A percentile compares a stretch with the other conserved stretches of the same genome.
Evolutionary conservation across 345 rosid species (phyloP).

Genomic region (Melastoma malabathricum): DNA sequence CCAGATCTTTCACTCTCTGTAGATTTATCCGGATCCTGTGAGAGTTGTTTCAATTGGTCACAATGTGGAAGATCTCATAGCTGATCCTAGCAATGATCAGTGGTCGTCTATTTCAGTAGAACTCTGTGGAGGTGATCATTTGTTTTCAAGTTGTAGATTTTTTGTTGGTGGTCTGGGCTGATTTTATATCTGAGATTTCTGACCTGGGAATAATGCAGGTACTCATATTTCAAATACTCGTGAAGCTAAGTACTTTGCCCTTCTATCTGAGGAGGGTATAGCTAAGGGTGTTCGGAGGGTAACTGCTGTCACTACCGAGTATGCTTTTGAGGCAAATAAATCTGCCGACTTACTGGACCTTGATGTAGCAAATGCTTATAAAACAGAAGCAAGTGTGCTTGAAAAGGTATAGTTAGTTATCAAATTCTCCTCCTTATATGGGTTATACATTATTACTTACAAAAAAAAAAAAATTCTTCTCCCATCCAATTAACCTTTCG

Average conservation of each 20-base stretch:
- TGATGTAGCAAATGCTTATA: slow-evolving; percentile 58
- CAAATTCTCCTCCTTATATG: neutral
- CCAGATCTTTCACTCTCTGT: slow-evolving; percentile 1
- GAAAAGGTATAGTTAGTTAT: slow-evolving; percentile 51
- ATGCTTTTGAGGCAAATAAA: slow-evolving; percentile 63
- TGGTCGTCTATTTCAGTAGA: slow-evolving; percentile 68
- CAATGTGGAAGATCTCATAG: slow-evolving; percentile 65
- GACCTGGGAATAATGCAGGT: slow-evolving; percentile 24
- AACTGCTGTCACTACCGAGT: slow-evolving; percentile 78
- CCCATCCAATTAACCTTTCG: neutral
- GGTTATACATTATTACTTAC: too few species aligned
- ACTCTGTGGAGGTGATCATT: slow-evolving; percentile 74
- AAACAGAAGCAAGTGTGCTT: slow-evolving; percentile 47
- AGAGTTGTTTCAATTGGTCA: slow-evolving; percentile 84
- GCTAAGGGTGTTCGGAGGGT: slow-evolving; percentile 83
- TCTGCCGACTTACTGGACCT: slow-evolving; percentile 46
- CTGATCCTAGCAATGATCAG: slow-evolving; percentile 69
- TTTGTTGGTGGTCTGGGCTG: neutral
- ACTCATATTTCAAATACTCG: slow-evolving; percentile 83
- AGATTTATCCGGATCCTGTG: slow-evolving; percentile 95
- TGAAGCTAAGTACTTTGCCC: slow-evolving; percentile 92
- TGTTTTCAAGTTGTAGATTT: slow-evolving; percentile 3
- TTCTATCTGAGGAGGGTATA: slow-evolving; percentile 90
- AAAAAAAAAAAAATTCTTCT: neutral
- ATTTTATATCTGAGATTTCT: neutral